Base-by-base conservation (phyloP, 2,329 filamentous ascomycete genomes). In the Beauveria brongniartii region DNA sequence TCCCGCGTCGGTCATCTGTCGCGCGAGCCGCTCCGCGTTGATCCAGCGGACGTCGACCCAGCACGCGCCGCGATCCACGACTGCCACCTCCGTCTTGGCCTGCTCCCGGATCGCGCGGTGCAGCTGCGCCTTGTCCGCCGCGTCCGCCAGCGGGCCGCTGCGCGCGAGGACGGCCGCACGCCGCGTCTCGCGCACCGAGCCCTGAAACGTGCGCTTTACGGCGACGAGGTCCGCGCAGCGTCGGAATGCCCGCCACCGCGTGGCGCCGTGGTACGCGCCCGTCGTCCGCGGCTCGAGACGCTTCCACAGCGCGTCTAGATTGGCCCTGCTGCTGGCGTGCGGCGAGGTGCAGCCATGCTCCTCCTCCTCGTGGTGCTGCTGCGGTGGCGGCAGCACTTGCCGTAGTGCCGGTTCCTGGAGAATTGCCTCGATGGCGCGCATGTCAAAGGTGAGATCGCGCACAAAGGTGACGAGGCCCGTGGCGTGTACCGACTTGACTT, bases 1-100 rank as follows among this genome's bases (percentile, higher is more conserved):
- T 4, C 75, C 75, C n/a, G 68, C 69, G 51, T 76, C 74, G 3
- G 70, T 69, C 75, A 77, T 73, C 51, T 77, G 73, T 3, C 74
- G 67, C 8, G 72, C 72, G 56, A 77, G 66, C 30, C 74, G 66
- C 52, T 72, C 68, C 14, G 66, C 64, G 53, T 68, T 68, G 1
- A 74, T 64, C 8, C 69, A 67, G 34, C 71, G 69, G 50, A 72
- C 62, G 18, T 68, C 68, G 41, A 76, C 51, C 73, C 73, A 76
- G 64, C 73, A 69, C 2, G 55, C 61, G 5, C 71, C 73, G n/a
- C 67, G 69, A 9, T 72, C 67, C 22, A 76, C 72, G 40, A 76
- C 71, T 28, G 74, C 67, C 1, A 74, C 73, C 24, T 73, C 70
- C 8, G 73, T 66, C 3, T 71, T 70, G 37, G 67, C 67, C 58